These are phyloP conservation scores for Syzygium aqueum DNA, from an alignment of 345 rosid species.

Conservation along the genomic window DNA sequence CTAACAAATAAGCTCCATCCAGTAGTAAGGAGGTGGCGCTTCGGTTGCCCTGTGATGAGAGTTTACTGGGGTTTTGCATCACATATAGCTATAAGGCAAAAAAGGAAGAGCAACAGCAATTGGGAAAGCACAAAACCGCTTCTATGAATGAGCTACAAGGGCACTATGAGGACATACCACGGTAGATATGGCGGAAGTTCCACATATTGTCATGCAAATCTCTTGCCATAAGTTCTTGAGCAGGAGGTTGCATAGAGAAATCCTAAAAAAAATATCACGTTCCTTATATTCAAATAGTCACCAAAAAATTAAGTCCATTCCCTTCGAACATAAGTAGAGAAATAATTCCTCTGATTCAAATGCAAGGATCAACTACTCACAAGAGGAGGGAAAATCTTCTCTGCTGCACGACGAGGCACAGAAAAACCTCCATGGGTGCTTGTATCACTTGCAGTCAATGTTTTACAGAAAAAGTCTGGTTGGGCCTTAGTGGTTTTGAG, in stretches of 20 bases:
- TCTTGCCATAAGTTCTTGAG: constrained; percentile 82
- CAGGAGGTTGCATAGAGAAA: constrained; percentile 91
- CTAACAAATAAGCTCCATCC: constrained; percentile 92
- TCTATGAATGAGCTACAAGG: background rate
- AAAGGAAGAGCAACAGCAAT: background rate
- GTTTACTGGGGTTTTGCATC: background rate
- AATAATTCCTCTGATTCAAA: background rate
- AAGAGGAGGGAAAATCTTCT: constrained; percentile 86
- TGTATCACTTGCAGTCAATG: constrained; percentile 93
- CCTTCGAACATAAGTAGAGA: background rate
- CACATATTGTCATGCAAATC: constrained; percentile 85
- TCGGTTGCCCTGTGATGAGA: constrained; percentile 62
- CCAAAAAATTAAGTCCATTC: background rate
- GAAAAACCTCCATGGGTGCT: constrained; percentile 99
- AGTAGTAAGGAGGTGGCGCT: constrained; percentile 84
- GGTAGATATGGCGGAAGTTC: constrained; percentile 93
- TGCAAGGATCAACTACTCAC: constrained; percentile 21
- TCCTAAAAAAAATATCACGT: constrained; percentile 37
- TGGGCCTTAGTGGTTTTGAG: constrained; percentile 60
- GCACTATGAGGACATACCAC: constrained; percentile 36
- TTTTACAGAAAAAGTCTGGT: constrained; percentile 90
- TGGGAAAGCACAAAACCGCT: background rate
- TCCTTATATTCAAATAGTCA: background rate
- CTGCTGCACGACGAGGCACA: constrained; percentile 96
- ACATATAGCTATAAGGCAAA: background rate